Base-by-base conservation (phyloP, 352 stramenopile genomes). In the Aphanomyces euteiches region DNA sequence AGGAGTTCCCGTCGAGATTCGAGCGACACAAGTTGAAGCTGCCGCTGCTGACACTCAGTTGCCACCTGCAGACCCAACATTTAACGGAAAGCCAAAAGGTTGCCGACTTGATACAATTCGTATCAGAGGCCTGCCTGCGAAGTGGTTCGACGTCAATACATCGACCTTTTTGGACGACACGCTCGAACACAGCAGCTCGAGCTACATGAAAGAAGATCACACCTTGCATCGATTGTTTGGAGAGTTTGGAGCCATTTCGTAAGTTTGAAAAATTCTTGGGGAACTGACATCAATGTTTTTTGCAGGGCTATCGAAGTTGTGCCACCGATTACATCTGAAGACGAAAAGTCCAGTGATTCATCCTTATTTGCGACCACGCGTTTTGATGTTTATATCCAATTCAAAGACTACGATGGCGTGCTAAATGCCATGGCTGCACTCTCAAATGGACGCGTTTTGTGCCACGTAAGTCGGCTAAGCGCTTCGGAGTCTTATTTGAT, bases 131-230 rank as follows among this genome's bases (percentile, higher is more conserved):
- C 40, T 70, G 1, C 64, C 64, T 37, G 64, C 64, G 2, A 70
- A 70, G 21, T 70, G 64, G 64, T 70, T 70, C 48, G 64, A 63
- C 39, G 64, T 70, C 8, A 61, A 70, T 50, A 70, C 54, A 21
- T 36, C n/a, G 6, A 13, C n/a, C 17, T 70, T 70, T 38, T 19
- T 56, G 21, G 64, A 70, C 37, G 7, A 61, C 37, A 36, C 56
- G 38, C 8, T 36, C 50, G 15, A 58, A 37, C n/a, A 47, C 47
- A 61, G 36, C 5, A 7, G 13, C 10, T 28, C 43, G 15, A 19
- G 17, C 37, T 70, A 70, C 45, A 70, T 61, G 36, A 6, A 48
- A 10, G n/a, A 54, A 2, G 47, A 41, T n/a, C 64, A 70, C 39
- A 41, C 15, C 7, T 37, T 70, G 5, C n/a, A 34, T n/a, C 37